Conservation (phyloP, 2,329 filamentous ascomycete genomes). For the Diplodia sapinea region DNA sequence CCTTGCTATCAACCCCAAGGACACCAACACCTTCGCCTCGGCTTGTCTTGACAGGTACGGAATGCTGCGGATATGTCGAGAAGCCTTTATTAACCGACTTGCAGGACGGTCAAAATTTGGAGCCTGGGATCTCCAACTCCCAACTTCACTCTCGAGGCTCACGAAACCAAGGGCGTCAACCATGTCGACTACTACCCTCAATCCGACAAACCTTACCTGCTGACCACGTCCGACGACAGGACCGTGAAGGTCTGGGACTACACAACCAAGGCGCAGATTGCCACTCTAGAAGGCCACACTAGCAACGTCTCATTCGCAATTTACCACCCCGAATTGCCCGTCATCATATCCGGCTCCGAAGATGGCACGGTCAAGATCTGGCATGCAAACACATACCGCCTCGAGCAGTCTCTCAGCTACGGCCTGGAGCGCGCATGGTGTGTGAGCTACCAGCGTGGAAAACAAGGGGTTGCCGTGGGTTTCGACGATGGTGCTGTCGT, state of each 20-base stretch:
- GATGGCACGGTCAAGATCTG: slow-evolving; percentile 98
- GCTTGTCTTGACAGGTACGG: slow-evolving; percentile 76
- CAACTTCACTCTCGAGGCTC: slow-evolving; percentile 95
- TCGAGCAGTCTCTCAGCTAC: slow-evolving; percentile 96
- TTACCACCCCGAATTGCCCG: slow-evolving; percentile 94
- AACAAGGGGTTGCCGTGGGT: slow-evolving; percentile 92
- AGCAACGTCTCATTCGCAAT: slow-evolving; percentile 98
- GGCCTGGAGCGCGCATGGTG: slow-evolving; percentile 97
- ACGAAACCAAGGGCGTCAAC: slow-evolving; percentile 97
- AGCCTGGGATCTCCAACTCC: slow-evolving; percentile 90
- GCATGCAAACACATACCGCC: slow-evolving; percentile 96
- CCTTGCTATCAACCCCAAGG: slow-evolving; percentile 92
- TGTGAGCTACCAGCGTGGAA: slow-evolving; percentile 91
- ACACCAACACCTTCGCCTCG: slow-evolving; percentile 80
- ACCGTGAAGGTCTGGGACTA: slow-evolving; percentile 99
- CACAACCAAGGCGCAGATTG: slow-evolving; percentile 95
- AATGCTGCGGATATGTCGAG: background rate
- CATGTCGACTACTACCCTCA: slow-evolving; percentile 87
- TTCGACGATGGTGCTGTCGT: slow-evolving; percentile 98
- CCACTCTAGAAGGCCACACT: slow-evolving; percentile 93
- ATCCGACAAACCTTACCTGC: slow-evolving; percentile 78
- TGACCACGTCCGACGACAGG: slow-evolving; percentile 94
- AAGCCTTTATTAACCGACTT: background rate
- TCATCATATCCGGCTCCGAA: slow-evolving; percentile 97
- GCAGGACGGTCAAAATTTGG: slow-evolving; percentile 95